Evolutionary conservation across 805 yeast genomes (phyloP), one percentile per base, ranked within the genome.

Genomic region (Saturnispora serradocipensis): DNA sequence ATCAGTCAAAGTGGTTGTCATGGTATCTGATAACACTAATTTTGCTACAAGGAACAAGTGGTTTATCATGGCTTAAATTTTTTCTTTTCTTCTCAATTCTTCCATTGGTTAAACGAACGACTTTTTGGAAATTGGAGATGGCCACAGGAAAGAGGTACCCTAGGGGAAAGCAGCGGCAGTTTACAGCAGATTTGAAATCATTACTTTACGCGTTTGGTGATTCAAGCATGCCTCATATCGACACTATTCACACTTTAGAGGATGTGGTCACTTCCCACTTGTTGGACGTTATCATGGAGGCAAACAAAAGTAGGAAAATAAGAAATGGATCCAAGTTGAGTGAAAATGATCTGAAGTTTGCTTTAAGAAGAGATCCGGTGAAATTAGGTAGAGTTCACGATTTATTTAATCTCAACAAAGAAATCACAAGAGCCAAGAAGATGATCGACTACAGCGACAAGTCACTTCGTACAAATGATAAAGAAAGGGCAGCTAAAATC

Each of bases 201-300:
- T 63, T 85, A 46, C 65, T 85, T 51, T 85, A 79, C 57, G 89
- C 89, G 0, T 84, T 76, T 63, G 91, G 91, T 1, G 91, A 85
- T 60, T 82, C 77, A 2, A 67, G 77, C n/a, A 73, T 80, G 44
- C 91, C 91, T 1, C 70, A 79, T 43, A 74, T 77, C 11, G 87
- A 83, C 52, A 81, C 87, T 0, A 79, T 82, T 1, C 80, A 81
- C 34, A 77, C 79, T 3, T 61, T 85, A 32, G 91, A 85, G 58
- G 91, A 85, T 55, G 72, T 84, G 5, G 73, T 85, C 9, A 77
- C 82, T 10, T 78, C 77, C 40, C 86, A 84, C 62, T 65, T 85
- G 40, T 74, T 77, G 3, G 84, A 80, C 59, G 72, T 84, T 10
- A 67, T 68, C 18, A 56, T 61, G 49, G 62, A 71, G 72, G 88